Conservation (phyloP, 805 yeast species). For the Priceomyces medius region DNA sequence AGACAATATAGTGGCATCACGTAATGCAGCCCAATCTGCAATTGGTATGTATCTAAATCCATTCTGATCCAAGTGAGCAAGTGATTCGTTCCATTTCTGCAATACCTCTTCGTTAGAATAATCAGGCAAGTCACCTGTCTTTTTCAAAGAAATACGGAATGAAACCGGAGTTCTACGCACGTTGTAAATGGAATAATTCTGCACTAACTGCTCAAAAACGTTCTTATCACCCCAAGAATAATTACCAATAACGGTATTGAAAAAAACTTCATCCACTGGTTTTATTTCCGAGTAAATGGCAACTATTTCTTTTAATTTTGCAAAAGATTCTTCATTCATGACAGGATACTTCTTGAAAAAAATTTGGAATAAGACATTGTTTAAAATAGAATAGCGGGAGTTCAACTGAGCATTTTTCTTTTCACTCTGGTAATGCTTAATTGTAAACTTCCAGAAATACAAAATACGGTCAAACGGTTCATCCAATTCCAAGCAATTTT, state of each 20-base stretch:
- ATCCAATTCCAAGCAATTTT: slow-evolving; percentile 58
- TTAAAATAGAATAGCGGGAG: slow-evolving; percentile 70
- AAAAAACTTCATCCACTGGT: slow-evolving; percentile 73
- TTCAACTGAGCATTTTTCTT: slow-evolving; percentile 55
- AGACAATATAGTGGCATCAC: slow-evolving; percentile 69
- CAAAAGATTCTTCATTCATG: slow-evolving; percentile 54
- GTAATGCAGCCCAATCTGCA: slow-evolving; percentile 82
- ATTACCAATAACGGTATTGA: slow-evolving; percentile 71
- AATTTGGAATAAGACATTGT: slow-evolving; percentile 64
- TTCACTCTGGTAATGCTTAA: slow-evolving; percentile 46
- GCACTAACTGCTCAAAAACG: slow-evolving; percentile 63
- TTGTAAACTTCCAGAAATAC: slow-evolving; percentile 61
- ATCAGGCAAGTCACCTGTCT: slow-evolving; percentile 63
- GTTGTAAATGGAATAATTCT: slow-evolving; percentile 56
- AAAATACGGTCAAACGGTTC: slow-evolving; percentile 58
- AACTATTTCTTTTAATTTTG: slow-evolving; percentile 56
- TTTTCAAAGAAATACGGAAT: slow-evolving; percentile 68
- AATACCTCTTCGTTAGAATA: slow-evolving; percentile 52
- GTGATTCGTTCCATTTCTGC: slow-evolving; percentile 53
- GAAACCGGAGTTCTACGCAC: slow-evolving; percentile 67
- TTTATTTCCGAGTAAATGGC: slow-evolving; percentile 54
- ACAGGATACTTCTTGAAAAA: slow-evolving; percentile 62
- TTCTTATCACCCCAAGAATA: slow-evolving; percentile 65
- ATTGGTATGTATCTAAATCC: slow-evolving; percentile 67
- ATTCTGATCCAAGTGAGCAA: slow-evolving; percentile 47